phyloP scores from a whole-genome alignment of 352 stramenopile genomes.

The Globisporangium alternatum region DNA sequence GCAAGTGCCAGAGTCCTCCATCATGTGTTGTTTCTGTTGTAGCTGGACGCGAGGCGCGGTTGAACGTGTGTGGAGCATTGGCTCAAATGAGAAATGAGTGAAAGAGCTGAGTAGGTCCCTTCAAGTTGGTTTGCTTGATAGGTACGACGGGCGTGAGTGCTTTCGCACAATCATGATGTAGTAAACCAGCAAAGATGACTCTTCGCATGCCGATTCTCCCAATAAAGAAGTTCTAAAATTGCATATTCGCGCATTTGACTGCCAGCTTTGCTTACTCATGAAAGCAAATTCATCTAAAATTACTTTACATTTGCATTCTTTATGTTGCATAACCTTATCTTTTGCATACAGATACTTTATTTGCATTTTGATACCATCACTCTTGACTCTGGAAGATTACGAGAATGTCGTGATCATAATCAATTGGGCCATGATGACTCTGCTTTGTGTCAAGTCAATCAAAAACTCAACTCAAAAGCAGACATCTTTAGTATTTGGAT shows the following conservation, averaged over 20 bases:
- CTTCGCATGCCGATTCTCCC: no score
- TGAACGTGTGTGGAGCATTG: background rate
- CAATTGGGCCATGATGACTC: background rate
- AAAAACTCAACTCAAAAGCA: no score
- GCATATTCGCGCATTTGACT: no score
- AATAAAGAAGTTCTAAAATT: no score
- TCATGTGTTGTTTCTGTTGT: background rate
- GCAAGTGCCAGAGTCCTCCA: background rate
- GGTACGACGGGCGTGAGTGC: no score
- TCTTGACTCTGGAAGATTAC: background rate
- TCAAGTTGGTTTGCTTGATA: no score
- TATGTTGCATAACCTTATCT: background rate
- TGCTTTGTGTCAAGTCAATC: no score
- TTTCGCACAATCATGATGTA: no score
- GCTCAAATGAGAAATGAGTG: background rate
- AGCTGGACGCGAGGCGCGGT: background rate
- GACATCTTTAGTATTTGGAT: no score
- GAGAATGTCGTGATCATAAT: slow-evolving; percentile 1
- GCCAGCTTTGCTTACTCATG: no score
- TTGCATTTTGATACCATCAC: background rate
- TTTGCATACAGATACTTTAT: background rate
- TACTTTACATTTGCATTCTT: background rate
- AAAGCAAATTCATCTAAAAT: no score
- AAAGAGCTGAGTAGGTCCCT: background rate
- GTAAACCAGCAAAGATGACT: no score